Conservation (phyloP, 441 rosid genomes). For the Jatropha podagrica region DNA sequence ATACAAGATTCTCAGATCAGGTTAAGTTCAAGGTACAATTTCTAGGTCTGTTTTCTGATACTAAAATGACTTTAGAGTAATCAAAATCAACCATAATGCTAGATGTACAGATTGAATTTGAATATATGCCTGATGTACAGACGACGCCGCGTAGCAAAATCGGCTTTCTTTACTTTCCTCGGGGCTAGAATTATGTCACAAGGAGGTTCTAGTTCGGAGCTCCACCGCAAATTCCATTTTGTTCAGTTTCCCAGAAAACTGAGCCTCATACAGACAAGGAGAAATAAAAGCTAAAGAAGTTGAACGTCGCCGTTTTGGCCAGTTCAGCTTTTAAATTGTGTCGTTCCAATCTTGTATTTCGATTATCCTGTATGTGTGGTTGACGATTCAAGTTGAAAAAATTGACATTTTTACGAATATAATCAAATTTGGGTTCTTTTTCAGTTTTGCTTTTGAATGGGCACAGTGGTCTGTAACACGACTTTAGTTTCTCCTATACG, state of each 20-base stretch:
- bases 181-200: neutral
- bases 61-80: neutral
- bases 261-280: neutral
- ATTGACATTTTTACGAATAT: neutral
- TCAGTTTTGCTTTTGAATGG: conserved; percentile 33
- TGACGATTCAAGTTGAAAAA: neutral
- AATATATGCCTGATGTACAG: neutral
- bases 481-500: conserved; percentile 30
- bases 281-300: neutral
- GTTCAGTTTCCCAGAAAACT: conserved; percentile 7
- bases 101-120: neutral
- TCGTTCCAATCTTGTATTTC: no score
- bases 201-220: conserved; percentile 9
- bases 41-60: neutral
- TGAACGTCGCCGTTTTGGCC: conserved; percentile 12
- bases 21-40: no score
- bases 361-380: conserved; percentile 19
- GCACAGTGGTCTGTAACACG: conserved; percentile 33
- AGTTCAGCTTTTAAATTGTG: no score
- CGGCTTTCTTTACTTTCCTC: neutral
- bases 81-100: neutral
- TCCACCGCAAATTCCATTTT: conserved; percentile 18
- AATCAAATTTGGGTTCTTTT: conserved; percentile 3
- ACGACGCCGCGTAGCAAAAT: conserved; percentile 34
- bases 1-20: no score